phyloP scores from a whole-genome alignment of 441 rosid genomes.

The Sinapis alba region DNA sequence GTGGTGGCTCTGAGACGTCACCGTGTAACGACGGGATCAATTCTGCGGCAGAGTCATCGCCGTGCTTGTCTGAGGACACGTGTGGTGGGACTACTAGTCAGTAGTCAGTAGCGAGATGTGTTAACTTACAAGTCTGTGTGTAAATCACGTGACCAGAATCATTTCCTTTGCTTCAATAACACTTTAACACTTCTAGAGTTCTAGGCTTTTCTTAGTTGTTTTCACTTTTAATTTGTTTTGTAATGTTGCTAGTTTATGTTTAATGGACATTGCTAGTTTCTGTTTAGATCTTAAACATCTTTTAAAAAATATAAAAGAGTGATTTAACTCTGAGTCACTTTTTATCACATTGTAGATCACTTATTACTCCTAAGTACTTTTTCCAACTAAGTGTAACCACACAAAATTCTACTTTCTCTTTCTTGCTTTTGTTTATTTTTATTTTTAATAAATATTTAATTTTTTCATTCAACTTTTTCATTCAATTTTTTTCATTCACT shows the following conservation, averaged over 20 bases:
- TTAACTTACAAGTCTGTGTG: background rate
- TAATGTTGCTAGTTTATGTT: background rate
- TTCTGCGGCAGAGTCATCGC: constrained; percentile 72
- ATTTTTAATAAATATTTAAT: too few species aligned
- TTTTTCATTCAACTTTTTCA: too few species aligned
- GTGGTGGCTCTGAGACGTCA: constrained; percentile 58
- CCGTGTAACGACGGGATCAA: constrained; percentile 61
- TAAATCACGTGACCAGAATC: constrained; percentile 26
- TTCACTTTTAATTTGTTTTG: background rate
- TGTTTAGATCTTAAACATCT: background rate
- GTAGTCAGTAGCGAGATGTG: constrained; percentile 51
- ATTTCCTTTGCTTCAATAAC: background rate
- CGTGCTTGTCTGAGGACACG: constrained; percentile 76
- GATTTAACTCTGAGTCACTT: too few species aligned
- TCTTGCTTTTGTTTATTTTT: too few species aligned
- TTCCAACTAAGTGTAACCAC: too few species aligned
- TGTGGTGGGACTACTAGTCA: constrained; percentile 58
- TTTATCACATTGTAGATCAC: too few species aligned
- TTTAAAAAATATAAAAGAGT: background rate
- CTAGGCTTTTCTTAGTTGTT: constrained; percentile 2
- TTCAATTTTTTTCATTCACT: too few species aligned
- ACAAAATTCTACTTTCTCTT: too few species aligned
- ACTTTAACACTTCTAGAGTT: background rate
- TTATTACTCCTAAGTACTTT: too few species aligned
- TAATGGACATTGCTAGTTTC: background rate